phyloP scores from a whole-genome alignment of 176 grass and related monocot genomes.

The sorghum (Sorghum bicolor) region Sorghum_bicolor_NCBIv3 NC_012879.2:6633001-6633500 shows the following conservation, averaged over 20 bases:
- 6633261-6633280: constrained; percentile 1
- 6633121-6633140: constrained; percentile 75
- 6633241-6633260: constrained; percentile 49
- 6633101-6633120: constrained; percentile 82
- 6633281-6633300: constrained; percentile 36
- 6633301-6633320: constrained; percentile 43
- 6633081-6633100: constrained; percentile 94
- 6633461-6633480: constrained; percentile 6
- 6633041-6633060: constrained; percentile 35
- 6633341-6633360: constrained; percentile 66
- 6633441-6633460: constrained; percentile 52
- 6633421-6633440: constrained; percentile 62
- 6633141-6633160: constrained; percentile 53
- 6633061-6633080: constrained; percentile 88
- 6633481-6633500: constrained; percentile 32
- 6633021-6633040: background rate
- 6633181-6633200: constrained; percentile 80
- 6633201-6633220: constrained; percentile 90
- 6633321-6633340: constrained; percentile 54
- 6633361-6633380: constrained; percentile 54
- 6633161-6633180: constrained; percentile 54
- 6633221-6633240: constrained; percentile 71
- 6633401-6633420: constrained; percentile 62
- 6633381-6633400: constrained; percentile 58
- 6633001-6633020: background rate